These are phyloP conservation scores for Ophidiomyces ophidiicola DNA, from an alignment of 2,329 filamentous ascomycete genomes.

Conservation along the genomic window DNA sequence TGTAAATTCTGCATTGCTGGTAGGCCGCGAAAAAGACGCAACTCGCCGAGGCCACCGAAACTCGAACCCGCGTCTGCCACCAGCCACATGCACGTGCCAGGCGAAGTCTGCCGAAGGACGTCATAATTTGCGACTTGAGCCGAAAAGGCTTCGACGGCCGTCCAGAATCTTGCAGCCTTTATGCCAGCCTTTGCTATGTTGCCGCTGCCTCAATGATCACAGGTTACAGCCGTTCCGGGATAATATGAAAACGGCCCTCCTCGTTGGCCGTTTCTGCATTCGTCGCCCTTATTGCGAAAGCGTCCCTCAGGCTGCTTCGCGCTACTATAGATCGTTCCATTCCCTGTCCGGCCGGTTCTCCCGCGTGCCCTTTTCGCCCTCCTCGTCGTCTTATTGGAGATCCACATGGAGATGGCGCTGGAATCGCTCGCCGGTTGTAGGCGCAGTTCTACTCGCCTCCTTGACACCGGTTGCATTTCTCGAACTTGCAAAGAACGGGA, in stretches of 20 bases:
- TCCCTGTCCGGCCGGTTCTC: background rate
- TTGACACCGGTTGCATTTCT: slow-evolving; percentile 50
- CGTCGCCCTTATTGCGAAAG: slow-evolving; percentile 27
- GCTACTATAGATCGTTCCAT: slow-evolving; percentile 3
- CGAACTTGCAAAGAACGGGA: slow-evolving; percentile 42
- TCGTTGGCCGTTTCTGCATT: slow-evolving; percentile 40
- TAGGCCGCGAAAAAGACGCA: too few species aligned
- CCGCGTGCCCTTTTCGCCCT: background rate
- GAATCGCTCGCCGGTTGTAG: slow-evolving; percentile 2
- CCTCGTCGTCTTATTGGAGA: slow-evolving; percentile 14
- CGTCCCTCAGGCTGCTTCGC: background rate
- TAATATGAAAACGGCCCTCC: slow-evolving; percentile 41
- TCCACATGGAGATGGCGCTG: slow-evolving; percentile 13
- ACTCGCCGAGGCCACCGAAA: too few species aligned
- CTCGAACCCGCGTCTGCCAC: background rate
- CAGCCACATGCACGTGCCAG: too few species aligned
- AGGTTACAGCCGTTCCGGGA: slow-evolving; percentile 14
- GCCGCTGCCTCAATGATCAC: slow-evolving; percentile 5
- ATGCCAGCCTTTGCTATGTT: background rate
- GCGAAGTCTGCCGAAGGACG: too few species aligned
- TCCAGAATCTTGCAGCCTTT: background rate
- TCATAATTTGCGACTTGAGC: background rate
- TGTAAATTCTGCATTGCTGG: too few species aligned
- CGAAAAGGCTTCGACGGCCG: background rate
- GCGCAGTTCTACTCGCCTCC: slow-evolving; percentile 26